Evolutionary conservation across 1,284 basidiomycete species (phyloP).

Genomic region (Trametes polyzona): DNA sequence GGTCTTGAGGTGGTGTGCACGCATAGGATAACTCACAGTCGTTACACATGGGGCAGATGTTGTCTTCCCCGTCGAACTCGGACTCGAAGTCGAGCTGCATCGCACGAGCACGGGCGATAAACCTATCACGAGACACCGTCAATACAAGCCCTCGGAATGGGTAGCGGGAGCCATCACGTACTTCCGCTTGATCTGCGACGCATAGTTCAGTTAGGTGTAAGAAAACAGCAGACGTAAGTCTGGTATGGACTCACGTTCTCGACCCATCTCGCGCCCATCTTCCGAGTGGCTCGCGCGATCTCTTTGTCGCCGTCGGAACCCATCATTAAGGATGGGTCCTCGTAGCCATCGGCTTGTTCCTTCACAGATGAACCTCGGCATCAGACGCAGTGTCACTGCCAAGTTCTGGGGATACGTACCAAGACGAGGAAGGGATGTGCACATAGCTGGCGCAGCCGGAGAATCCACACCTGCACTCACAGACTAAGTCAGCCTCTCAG

Average conservation of each 20-base stretch:
- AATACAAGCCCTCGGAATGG: not conserved
- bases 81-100: slow-evolving; percentile 45
- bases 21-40: slow-evolving; percentile 45
- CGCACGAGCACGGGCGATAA: slow-evolving; percentile 50
- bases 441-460: slow-evolving; percentile 69
- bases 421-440: slow-evolving; percentile 68
- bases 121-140: slow-evolving; percentile 33
- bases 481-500: slow-evolving; percentile 3
- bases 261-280: slow-evolving; percentile 61
- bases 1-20: not conserved
- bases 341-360: slow-evolving; percentile 47
- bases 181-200: slow-evolving; percentile 43
- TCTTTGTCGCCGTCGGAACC: slow-evolving; percentile 51
- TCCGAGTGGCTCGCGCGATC: slow-evolving; percentile 53
- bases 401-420: slow-evolving; percentile 45
- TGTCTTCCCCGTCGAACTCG: slow-evolving; percentile 45
- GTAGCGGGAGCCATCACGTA: slow-evolving; percentile 22
- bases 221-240: not conserved
- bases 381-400: no score
- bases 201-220: not conserved
- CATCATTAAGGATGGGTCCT: slow-evolving; percentile 54
- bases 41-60: slow-evolving; percentile 56
- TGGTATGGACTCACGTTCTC: slow-evolving; percentile 41
- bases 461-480: slow-evolving; percentile 54
- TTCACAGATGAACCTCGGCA: slow-evolving; percentile 18